Evolutionary conservation across 2,329 filamentous ascomycete species (phyloP).

Genomic region (Beauveria varroae): DNA sequence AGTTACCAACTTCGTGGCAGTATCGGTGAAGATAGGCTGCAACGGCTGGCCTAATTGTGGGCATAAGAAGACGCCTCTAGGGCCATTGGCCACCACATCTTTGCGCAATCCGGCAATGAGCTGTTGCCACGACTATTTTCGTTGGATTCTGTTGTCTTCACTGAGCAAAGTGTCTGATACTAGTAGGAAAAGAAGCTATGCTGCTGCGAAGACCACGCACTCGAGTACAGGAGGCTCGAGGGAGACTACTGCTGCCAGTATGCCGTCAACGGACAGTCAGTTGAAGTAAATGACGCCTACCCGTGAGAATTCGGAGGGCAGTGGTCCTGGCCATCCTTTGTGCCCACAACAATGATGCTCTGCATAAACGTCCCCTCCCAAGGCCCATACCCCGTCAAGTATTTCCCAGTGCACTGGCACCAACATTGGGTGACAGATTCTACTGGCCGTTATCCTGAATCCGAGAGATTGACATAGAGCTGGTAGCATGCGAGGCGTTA

Average conservation of each 20-base stretch:
- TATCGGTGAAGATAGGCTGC: neutral
- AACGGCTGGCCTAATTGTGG: neutral
- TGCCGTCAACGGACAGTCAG: neutral
- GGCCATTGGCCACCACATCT: neutral
- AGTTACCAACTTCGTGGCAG: neutral
- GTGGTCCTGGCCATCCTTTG: neutral
- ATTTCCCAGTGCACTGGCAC: neutral
- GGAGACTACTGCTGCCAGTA: too few relatives aligned
- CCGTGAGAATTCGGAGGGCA: neutral
- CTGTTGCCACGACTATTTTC: neutral
- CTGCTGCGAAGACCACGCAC: too few relatives aligned
- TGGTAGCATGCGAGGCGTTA: neutral
- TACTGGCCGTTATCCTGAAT: neutral
- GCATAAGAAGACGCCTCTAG: neutral
- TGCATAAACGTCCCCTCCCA: too few relatives aligned
- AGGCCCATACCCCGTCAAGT: neutral
- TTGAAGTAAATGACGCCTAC: neutral
- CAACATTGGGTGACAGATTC: neutral
- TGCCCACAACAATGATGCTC: neutral
- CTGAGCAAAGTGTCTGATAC: neutral
- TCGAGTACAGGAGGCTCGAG: too few relatives aligned
- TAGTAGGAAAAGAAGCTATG: too few relatives aligned
- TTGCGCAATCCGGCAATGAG: too few relatives aligned
- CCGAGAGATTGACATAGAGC: neutral
- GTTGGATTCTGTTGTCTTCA: neutral